Conservation (phyloP, 2,329 filamentous ascomycete species). For the Colletotrichum chlorophyti region DNA sequence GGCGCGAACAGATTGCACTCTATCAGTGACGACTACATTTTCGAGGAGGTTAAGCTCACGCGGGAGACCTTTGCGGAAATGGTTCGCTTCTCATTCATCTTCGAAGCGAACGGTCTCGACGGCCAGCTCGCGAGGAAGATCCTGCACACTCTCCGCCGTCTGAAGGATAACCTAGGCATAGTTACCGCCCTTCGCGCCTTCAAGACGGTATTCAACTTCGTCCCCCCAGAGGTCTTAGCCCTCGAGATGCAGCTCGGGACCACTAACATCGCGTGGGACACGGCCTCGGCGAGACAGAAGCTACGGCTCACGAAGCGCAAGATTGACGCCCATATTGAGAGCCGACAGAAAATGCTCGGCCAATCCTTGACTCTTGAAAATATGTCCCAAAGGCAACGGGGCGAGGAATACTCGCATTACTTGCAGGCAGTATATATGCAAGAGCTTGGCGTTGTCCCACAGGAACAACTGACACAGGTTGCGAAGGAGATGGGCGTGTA, state of each 20-base stretch:
- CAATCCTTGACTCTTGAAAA: conserved; percentile 38
- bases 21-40: conserved; percentile 37
- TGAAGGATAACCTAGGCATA: conserved; percentile 52
- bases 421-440: conserved; percentile 48
- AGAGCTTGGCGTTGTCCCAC: conserved; percentile 29
- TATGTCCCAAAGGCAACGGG: conserved; percentile 44
- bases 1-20: conserved; percentile 54
- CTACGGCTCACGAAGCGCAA: conserved; percentile 50
- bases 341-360: conserved; percentile 34
- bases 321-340: conserved; percentile 41
- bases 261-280: conserved; percentile 51
- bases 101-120: conserved; percentile 51
- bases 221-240: conserved; percentile 52
- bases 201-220: conserved; percentile 49
- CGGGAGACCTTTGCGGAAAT: conserved; percentile 55
- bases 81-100: conserved; percentile 55
- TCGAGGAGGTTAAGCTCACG: conserved; percentile 40
- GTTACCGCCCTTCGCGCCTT: conserved; percentile 53
- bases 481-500: conserved; percentile 53
- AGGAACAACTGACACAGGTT: conserved; percentile 38
- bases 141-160: conserved; percentile 56
- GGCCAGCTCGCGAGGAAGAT: conserved; percentile 56
- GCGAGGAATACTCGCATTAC: conserved; percentile 49
- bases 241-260: conserved; percentile 55
- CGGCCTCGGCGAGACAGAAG: conserved; percentile 44